These are phyloP conservation scores for Xenosphaeropsis pyriputrescens DNA, from an alignment of 2,329 filamentous ascomycete genomes.

Conservation along the genomic window DNA sequence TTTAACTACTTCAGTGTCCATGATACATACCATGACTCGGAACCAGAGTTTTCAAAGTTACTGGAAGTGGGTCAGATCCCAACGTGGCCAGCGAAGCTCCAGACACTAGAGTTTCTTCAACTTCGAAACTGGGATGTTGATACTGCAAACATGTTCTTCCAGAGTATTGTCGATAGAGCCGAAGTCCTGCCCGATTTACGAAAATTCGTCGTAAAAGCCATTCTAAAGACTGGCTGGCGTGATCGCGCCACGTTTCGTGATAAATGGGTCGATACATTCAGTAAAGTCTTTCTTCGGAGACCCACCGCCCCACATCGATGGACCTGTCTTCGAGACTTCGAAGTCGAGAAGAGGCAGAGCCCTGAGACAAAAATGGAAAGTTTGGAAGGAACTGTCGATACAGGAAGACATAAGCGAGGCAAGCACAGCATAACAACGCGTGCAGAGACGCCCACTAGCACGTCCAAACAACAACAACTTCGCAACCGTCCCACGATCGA, in stretches of 20 bases:
- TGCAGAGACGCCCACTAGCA: not conserved
- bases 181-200: constrained; percentile 51
- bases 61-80: constrained; percentile 52
- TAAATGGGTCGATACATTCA: constrained; percentile 60
- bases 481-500: constrained; percentile 2
- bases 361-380: not conserved
- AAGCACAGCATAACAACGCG: too few species aligned
- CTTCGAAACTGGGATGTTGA: constrained; percentile 59
- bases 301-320: constrained; percentile 16
- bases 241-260: constrained; percentile 67
- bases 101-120: constrained; percentile 59
- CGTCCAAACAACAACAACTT: constrained; percentile 5
- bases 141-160: constrained; percentile 64
- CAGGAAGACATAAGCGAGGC: too few species aligned
- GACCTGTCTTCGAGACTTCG: not conserved
- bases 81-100: constrained; percentile 62
- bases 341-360: not conserved
- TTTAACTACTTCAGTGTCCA: constrained; percentile 64
- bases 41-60: constrained; percentile 59
- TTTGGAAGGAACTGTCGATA: too few species aligned
- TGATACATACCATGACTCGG: constrained; percentile 51
- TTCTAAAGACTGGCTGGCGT: constrained; percentile 70
- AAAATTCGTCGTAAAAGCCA: constrained; percentile 57
- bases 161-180: constrained; percentile 62
- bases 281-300: constrained; percentile 46